Conservation (phyloP, 441 rosid genomes). For the Omphalea diandra region DNA sequence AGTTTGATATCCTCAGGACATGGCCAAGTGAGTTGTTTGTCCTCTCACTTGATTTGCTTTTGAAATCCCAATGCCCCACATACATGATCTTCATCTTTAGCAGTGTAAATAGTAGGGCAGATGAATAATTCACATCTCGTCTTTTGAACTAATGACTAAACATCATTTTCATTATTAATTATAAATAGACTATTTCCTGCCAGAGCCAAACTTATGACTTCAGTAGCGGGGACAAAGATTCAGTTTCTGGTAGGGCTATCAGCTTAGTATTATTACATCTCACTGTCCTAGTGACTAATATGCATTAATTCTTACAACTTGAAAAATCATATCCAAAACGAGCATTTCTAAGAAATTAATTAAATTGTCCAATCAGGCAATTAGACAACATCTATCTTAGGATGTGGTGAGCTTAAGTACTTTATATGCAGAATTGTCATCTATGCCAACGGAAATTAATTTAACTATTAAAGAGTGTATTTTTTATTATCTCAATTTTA, state of each 20-base stretch:
- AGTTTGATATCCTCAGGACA: background rate
- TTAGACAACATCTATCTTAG: too few relatives aligned
- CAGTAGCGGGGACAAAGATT: background rate
- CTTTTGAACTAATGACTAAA: conserved; percentile 2
- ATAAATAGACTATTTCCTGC: conserved; percentile 20
- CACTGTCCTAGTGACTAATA: background rate
- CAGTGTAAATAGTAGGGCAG: conserved; percentile 2
- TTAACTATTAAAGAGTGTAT: too few relatives aligned
- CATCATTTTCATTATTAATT: background rate
- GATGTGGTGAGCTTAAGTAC: too few relatives aligned
- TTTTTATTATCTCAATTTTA: too few relatives aligned
- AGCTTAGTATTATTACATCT: background rate
- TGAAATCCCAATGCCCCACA: conserved; percentile 16
- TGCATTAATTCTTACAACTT: background rate
- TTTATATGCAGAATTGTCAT: too few relatives aligned
- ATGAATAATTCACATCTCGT: conserved; percentile 9
- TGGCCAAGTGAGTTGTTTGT: conserved; percentile 16
- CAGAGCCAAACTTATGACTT: conserved; percentile 15
- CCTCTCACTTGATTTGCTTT: background rate
- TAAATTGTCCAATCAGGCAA: too few relatives aligned
- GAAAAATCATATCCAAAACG: background rate
- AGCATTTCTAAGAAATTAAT: too few relatives aligned
- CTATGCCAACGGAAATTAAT: too few relatives aligned
- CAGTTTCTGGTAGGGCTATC: background rate
- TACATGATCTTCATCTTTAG: conserved; percentile 7